phyloP scores from a whole-genome alignment of 345 rosid species.

The Citrus glauca region DNA sequence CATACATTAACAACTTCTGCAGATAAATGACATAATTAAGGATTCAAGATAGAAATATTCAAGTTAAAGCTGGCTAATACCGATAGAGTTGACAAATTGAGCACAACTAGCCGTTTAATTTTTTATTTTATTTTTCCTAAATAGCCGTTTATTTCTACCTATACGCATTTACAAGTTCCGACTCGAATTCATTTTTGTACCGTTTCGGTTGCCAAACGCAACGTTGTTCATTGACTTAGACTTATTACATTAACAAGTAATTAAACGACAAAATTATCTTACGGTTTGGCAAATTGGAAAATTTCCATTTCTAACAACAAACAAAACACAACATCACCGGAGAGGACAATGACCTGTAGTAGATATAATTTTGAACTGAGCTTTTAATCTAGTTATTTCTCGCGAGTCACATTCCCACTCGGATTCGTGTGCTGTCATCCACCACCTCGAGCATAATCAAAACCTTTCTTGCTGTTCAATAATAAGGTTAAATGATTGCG shows the following conservation, averaged over 20 bases:
- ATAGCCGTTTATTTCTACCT: background rate
- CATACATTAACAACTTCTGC: background rate
- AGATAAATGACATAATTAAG: no score
- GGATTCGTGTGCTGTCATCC: conserved; percentile 13
- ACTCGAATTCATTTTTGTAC: no score
- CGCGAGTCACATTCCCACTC: background rate
- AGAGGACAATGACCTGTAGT: background rate
- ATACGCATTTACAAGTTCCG: no score
- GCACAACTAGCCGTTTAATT: conserved; percentile 2
- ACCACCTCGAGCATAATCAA: background rate
- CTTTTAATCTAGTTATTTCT: background rate
- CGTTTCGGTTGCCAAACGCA: no score
- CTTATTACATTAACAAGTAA: background rate
- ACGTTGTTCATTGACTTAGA: no score
- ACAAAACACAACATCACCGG: background rate
- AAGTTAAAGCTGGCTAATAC: background rate
- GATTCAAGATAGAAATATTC: background rate
- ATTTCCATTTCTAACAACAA: background rate
- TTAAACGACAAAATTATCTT: background rate
- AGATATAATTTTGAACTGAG: background rate
- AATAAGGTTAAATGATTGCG: background rate
- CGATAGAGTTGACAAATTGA: background rate
- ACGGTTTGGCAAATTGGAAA: background rate
- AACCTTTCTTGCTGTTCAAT: conserved; percentile 12
- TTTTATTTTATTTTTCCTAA: background rate